A percentile compares a stretch with the other conserved stretches of the same genome.
Conservation (phyloP, 176 grass and related monocot species). For the Rhipidocladum racemiflorum region DNA sequence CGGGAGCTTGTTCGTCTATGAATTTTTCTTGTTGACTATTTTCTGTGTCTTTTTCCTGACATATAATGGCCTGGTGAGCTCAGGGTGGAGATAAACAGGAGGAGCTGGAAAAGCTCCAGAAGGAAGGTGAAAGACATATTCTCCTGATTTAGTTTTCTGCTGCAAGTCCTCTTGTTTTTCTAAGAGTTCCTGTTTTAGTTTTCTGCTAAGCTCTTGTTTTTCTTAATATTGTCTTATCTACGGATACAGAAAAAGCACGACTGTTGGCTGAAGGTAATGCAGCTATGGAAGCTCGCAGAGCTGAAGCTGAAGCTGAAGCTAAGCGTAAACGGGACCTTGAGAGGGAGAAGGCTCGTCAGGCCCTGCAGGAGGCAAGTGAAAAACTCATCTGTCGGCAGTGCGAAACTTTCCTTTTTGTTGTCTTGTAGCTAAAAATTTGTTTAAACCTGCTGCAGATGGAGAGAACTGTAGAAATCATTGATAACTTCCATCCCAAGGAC, state of each 20-base stretch:
- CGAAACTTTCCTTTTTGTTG: not conserved
- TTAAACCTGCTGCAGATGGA: slow-evolving; percentile 61
- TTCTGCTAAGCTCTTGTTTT: not conserved
- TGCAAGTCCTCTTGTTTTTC: not conserved
- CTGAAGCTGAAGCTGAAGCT: slow-evolving; percentile 74
- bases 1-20: not conserved
- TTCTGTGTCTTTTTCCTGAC: not conserved
- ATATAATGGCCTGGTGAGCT: slow-evolving; percentile 11
- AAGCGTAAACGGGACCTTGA: slow-evolving; percentile 83
- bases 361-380: slow-evolving; percentile 69
- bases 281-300: slow-evolving; percentile 83
- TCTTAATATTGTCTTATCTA: not conserved
- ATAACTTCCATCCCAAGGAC: slow-evolving; percentile 61
- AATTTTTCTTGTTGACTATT: not conserved
- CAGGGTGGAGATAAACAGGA: slow-evolving; percentile 80
- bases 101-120: slow-evolving; percentile 85
- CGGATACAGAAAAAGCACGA: slow-evolving; percentile 68
- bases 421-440: not conserved
- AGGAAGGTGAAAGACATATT: slow-evolving; percentile 65
- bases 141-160: not conserved
- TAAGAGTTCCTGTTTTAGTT: not conserved
- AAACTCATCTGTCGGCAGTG: not conserved
- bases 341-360: slow-evolving; percentile 84
- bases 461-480: slow-evolving; percentile 84
- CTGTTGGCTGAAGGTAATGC: slow-evolving; percentile 89